Evolutionary conservation across 2,329 filamentous ascomycete species (phyloP).

Genomic region (Neofusicoccum umdonicola): DNA sequence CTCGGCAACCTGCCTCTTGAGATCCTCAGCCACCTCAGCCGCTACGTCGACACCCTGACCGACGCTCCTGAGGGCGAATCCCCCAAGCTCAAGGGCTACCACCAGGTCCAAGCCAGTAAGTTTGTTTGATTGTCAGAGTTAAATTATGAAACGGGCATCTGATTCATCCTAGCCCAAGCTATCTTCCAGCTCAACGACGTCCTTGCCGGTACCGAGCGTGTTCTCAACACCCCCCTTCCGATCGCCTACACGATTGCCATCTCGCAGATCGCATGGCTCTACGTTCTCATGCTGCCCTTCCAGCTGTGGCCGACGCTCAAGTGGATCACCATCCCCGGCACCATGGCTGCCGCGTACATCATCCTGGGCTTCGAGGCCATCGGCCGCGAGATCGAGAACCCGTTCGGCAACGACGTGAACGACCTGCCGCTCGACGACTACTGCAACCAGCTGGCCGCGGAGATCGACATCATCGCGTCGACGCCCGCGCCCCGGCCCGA

Average conservation of each 20-base stretch:
- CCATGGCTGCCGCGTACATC: conserved; percentile 69
- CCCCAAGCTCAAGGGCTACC: conserved; percentile 52
- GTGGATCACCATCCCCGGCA: conserved; percentile 73
- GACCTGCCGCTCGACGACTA: conserved; percentile 74
- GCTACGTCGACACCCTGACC: conserved; percentile 63
- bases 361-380: conserved; percentile 72
- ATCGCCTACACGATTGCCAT: conserved; percentile 82
- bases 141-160: neutral
- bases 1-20: conserved; percentile 82
- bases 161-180: conserved; percentile 45
- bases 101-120: conserved; percentile 54
- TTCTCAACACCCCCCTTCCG: conserved; percentile 78
- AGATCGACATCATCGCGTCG: conserved; percentile 71
- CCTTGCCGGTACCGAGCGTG: conserved; percentile 69
- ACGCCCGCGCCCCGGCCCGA: conserved; percentile 50
- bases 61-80: conserved; percentile 32
- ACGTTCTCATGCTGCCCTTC: conserved; percentile 77
- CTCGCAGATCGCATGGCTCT: conserved; percentile 82
- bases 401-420: conserved; percentile 77
- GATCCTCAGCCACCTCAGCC: conserved; percentile 69
- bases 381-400: conserved; percentile 76
- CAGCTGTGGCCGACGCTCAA: conserved; percentile 64
- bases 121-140: too few species aligned
- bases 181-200: conserved; percentile 68
- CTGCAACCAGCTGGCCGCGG: conserved; percentile 70